Base-by-base conservation (phyloP, 129 eudicot genomes). In the Ambrosia trifida region DNA sequence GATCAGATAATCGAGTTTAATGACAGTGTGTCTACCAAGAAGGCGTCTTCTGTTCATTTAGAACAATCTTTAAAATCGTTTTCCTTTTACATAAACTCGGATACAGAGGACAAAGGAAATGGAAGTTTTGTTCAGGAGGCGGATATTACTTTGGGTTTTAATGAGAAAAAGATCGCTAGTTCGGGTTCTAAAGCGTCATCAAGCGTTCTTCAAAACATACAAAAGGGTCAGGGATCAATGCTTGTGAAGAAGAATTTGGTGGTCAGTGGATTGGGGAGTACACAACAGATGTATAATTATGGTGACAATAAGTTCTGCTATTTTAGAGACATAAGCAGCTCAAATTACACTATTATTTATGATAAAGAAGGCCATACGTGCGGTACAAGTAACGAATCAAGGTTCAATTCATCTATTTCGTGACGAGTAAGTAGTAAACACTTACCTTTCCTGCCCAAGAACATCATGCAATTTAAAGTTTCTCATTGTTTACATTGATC, bases 261-360 rank as follows among this genome's bases (percentile, higher is more conserved):
- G 50, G 85, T 82, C 7, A 81, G 86, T 47, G 97, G 97, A 67
- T 17, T 84, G 40, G 97, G 96, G 58, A 91, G 87, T 44, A 91
- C 90, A 20, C 88, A 84, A 54, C 90, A 91, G 77, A 74, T n/a
- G 47, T 91, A 88, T 53, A 46, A 61, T 3, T 88, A 84, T 45
- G 60, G 61, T 9, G 84, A 73, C n/a, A 68, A 76, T 80, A 63
- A 80, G 14, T 81, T 56, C 11, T 91, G 97, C 64, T 91, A 91
- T 69, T 83, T 79, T 70, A 83, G 97, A 80, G 78, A 85, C 44
- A 65, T 90, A 56, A 83, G 95, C 60, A 85, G 91, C 83, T 87
- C 89, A 4, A 87, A 90, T 59, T 87, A 90, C 80, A 90, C 91
- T 14, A 88, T 91, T 80, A 81, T 88, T 66, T 83, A 88, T 16